phyloP scores from a whole-genome alignment of 441 rosid genomes.

The Gossypium trilobum region DNA sequence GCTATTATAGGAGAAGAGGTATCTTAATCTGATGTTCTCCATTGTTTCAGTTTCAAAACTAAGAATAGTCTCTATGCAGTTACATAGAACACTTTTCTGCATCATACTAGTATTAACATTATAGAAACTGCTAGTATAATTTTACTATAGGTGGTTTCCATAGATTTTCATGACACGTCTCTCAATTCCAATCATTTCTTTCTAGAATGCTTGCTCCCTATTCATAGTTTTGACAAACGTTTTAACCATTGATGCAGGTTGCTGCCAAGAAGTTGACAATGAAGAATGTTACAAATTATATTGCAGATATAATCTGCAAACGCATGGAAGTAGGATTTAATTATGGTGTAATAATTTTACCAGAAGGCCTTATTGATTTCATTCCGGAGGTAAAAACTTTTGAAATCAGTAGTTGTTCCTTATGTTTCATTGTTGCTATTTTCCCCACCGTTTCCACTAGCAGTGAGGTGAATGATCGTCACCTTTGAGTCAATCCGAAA shows the following conservation, averaged over 20 bases:
- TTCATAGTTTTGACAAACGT: neutral
- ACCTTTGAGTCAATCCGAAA: neutral
- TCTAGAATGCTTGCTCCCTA: neutral
- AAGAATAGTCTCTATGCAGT: neutral
- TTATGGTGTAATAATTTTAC: slow-evolving; percentile 80
- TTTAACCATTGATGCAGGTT: slow-evolving; percentile 39
- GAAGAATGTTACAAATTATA: slow-evolving; percentile 74
- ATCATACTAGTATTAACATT: neutral
- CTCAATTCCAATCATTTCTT: neutral
- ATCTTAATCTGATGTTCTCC: slow-evolving; percentile 4
- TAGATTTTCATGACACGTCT: no score
- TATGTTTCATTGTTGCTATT: neutral
- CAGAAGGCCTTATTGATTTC: slow-evolving; percentile 92
- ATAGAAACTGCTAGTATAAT: neutral
- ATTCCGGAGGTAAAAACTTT: slow-evolving; percentile 70
- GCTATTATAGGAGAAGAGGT: slow-evolving; percentile 95
- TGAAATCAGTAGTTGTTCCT: neutral
- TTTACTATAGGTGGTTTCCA: neutral
- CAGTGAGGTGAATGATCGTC: neutral
- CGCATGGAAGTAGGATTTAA: slow-evolving; percentile 60
- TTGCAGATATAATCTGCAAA: slow-evolving; percentile 68
- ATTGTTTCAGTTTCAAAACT: neutral
- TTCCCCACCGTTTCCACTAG: neutral
- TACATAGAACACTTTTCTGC: neutral
- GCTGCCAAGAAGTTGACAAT: slow-evolving; percentile 66